Evolutionary conservation across 1,139 yeast species (phyloP), one percentile per base, ranked within the genome.

Genomic region (Debaryomyces nepalensis): DNA sequence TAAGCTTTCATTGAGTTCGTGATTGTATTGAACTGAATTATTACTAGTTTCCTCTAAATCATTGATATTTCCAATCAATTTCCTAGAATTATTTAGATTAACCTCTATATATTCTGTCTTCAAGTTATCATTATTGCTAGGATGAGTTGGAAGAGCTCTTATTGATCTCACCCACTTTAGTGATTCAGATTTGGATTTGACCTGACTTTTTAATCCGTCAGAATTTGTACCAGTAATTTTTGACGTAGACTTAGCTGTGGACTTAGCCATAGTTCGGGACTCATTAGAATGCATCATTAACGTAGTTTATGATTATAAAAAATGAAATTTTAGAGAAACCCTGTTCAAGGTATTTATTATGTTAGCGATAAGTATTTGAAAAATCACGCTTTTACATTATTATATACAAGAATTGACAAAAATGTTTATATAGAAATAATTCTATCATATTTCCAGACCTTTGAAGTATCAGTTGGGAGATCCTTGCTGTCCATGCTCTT

Each of bases 61-160:
- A 37, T 60, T 55, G 37, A 73, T 46, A 45, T 69, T 68, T 15
- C 47, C 39, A 23, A 73, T 73, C 31, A 73, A 53, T 45, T 67
- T 69, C 15, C 78, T 55, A 24, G 75, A 70, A 48, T 73, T 73
- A 54, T 70, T 70, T 41, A 73, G 57, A 47, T 73, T 73, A 30
- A 67, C 71, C 18, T 72, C 77, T n/a, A 73, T 63, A 46, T 72
- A 73, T 41, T 73, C 78, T 1, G 67, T 55, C 43, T 70, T 71
- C 41, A 73, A 58, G 44, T 64, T 60, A 49, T 73, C 78, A 37
- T 70, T 66, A 24, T 63, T 55, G 8, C 55, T 50, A 4, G 76
- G 69, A 39, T 61, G 58, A 5, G 76, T 67, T 1, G 78, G 76
- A 19, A 73, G 61, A 0, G 70, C 71, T 10, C 78, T 53, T 14